phyloP scores from a whole-genome alignment of 768 basidiomycete genomes.

The Suillus variegatus region DNA sequence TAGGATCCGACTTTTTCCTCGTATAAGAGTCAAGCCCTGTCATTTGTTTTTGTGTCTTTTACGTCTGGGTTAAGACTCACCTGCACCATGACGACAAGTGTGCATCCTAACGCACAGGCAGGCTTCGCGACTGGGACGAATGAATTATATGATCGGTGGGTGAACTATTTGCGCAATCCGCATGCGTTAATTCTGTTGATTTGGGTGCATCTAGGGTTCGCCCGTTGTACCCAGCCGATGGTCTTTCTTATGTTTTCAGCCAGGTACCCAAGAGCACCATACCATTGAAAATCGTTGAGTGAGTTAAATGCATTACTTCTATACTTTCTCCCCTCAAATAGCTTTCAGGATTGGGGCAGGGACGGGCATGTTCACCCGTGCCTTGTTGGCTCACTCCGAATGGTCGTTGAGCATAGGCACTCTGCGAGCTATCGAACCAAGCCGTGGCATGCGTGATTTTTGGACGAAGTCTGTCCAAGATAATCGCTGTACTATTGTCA shows the following conservation, averaged over 20 bases:
- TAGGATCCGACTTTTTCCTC: too few species aligned
- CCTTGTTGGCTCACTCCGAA: conserved; percentile 58
- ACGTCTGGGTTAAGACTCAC: neutral
- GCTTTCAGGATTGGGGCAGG: conserved; percentile 71
- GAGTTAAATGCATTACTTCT: conserved; percentile 22
- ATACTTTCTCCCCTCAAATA: conserved; percentile 1
- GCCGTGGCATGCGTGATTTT: conserved; percentile 74
- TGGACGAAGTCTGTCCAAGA: neutral
- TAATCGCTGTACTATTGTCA: conserved; percentile 36
- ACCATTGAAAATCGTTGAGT: conserved; percentile 72
- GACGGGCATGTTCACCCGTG: conserved; percentile 88
- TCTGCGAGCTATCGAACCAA: conserved; percentile 80
- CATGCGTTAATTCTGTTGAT: neutral
- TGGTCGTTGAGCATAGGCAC: conserved; percentile 51
- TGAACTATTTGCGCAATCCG: neutral
- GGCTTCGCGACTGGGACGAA: conserved; percentile 85
- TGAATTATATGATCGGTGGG: conserved; percentile 74
- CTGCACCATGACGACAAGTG: conserved; percentile 32
- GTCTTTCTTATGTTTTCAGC: neutral
- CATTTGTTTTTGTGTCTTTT: neutral
- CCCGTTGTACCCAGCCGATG: conserved; percentile 46
- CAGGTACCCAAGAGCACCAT: conserved; percentile 52
- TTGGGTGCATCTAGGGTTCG: conserved; percentile 52
- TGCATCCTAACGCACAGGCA: conserved; percentile 58
- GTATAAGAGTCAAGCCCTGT: neutral